Percentiles rank a stretch among this genome's conserved stretches.
Evolutionary conservation across 2,329 filamentous ascomycete genomes (phyloP).

Genomic region (Pyrenophora graminea): DNA sequence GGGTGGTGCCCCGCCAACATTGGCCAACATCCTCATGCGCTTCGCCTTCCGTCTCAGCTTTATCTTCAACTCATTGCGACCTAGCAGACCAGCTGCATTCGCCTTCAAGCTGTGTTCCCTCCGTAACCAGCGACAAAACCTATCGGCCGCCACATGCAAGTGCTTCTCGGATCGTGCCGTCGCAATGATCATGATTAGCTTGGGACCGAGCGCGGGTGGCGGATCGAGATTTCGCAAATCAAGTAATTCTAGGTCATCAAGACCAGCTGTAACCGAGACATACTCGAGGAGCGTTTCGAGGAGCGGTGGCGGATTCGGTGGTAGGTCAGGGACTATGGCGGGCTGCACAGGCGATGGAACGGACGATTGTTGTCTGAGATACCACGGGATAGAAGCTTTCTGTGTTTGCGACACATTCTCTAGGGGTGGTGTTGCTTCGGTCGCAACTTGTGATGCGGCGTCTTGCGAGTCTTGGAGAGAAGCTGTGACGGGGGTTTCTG

Average conservation of each 20-base stretch:
- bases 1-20: conserved; percentile 58
- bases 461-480: conserved; percentile 1
- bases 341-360: conserved; percentile 48
- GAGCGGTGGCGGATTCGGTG: conserved; percentile 70
- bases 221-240: conserved; percentile 86
- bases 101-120: conserved; percentile 72
- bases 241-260: conserved; percentile 78
- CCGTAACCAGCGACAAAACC: conserved; percentile 85
- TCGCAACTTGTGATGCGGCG: conserved; percentile 6
- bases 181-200: conserved; percentile 89
- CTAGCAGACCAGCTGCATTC: conserved; percentile 83
- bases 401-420: conserved; percentile 8
- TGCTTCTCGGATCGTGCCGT: conserved; percentile 92
- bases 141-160: conserved; percentile 85
- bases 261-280: conserved; percentile 79
- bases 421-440: conserved; percentile 6
- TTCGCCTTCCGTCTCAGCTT: conserved; percentile 80
- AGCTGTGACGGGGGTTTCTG: background rate
- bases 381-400: conserved; percentile 69
- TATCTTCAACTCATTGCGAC: conserved; percentile 87
- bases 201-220: conserved; percentile 82
- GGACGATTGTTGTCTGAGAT: conserved; percentile 63
- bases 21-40: conserved; percentile 78
- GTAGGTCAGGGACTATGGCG: conserved; percentile 66
- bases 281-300: conserved; percentile 75